Evolutionary conservation across 306 rosid species (phyloP).

Genomic region (Cyclanthera cordifolia): DNA sequence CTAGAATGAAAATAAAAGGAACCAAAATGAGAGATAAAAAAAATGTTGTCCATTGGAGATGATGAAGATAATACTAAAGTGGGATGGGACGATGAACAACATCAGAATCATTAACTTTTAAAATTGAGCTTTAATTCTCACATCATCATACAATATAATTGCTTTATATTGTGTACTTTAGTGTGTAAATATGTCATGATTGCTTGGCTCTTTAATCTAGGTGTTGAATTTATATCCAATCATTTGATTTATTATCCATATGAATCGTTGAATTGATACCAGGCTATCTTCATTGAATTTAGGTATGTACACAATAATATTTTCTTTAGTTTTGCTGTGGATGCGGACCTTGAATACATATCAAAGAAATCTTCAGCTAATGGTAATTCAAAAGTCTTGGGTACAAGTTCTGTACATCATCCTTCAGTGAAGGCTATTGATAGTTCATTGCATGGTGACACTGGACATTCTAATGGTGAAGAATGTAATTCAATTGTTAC

Average conservation of each 20-base stretch:
- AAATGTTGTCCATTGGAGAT: too few relatives aligned
- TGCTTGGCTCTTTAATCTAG: background rate
- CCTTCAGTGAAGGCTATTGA: constrained; percentile 36
- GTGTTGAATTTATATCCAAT: background rate
- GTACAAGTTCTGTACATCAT: constrained; percentile 24
- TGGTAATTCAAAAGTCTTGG: constrained; percentile 30
- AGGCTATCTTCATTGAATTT: constrained; percentile 16
- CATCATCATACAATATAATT: background rate
- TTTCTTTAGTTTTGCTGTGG: constrained; percentile 96
- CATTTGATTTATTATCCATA: constrained; percentile 12
- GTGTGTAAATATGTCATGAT: background rate
- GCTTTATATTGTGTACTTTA: background rate
- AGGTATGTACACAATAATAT: constrained; percentile 99
- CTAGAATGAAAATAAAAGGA: too few relatives aligned
- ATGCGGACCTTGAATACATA: constrained; percentile 89
- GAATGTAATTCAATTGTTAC: constrained; percentile 26
- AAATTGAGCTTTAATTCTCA: background rate
- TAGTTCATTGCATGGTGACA: constrained; percentile 27
- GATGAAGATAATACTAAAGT: too few relatives aligned
- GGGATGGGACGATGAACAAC: too few relatives aligned
- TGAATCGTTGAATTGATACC: constrained; percentile 11
- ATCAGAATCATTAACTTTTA: too few relatives aligned
- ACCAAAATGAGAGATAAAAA: too few relatives aligned
- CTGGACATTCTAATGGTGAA: constrained; percentile 45
- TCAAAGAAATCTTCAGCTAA: constrained; percentile 44